phyloP scores from a whole-genome alignment of 108 stramenopile species.

The Hondaea fermentalgiana region DNA sequence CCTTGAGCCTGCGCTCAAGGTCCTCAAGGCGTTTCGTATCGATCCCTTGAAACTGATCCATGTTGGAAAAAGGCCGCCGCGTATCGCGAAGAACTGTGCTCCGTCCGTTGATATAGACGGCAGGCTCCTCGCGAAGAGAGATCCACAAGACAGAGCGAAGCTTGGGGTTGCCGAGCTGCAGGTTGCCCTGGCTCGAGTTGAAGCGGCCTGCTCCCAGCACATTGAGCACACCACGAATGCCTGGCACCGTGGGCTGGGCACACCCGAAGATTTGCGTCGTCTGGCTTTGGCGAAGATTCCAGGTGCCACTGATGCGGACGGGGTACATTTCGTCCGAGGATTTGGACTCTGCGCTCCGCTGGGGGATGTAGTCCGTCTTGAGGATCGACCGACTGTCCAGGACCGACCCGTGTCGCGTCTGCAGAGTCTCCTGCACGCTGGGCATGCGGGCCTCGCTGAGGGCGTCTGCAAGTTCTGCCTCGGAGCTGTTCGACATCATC shows the following conservation, averaged over 20 bases:
- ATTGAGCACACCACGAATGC: background rate
- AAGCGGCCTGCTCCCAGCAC: background rate
- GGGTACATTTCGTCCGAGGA: background rate
- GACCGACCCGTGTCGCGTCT: background rate
- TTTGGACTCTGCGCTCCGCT: background rate
- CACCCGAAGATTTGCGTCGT: background rate
- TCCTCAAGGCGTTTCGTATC: background rate
- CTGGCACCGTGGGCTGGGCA: background rate
- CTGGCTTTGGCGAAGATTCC: background rate
- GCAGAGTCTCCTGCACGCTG: background rate
- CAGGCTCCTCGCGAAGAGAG: background rate
- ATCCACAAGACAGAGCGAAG: background rate
- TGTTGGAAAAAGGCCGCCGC: background rate
- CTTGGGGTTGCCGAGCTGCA: background rate
- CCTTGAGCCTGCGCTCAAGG: background rate
- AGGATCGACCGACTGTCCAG: conserved; percentile 1
- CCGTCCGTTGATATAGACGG: background rate
- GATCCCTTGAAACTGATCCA: conserved; percentile 1
- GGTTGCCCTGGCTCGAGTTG: background rate
- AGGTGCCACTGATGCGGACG: background rate
- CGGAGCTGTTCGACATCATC: background rate
- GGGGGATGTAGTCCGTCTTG: conserved; percentile 1
- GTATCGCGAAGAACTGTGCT: background rate
- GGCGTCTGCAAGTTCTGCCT: background rate
- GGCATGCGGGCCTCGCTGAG: background rate